phyloP scores from a whole-genome alignment of 176 grass and related monocot species.

The Zea luxurians region DNA sequence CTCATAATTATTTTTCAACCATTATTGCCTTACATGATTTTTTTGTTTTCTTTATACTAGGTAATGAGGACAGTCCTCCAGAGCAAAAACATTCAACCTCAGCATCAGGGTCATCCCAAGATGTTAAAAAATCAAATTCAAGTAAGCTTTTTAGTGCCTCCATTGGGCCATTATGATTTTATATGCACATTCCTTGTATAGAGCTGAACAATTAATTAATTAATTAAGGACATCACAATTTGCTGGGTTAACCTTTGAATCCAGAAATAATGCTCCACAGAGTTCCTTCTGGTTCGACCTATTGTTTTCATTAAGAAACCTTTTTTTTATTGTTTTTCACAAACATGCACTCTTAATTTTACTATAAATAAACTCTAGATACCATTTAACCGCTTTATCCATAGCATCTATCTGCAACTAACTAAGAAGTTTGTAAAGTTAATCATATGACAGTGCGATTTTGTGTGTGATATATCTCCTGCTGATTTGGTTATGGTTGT shows the following conservation, averaged over 20 bases:
- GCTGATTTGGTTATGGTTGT: conserved; percentile 24
- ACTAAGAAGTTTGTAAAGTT: background rate
- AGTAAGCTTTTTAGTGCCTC: conserved; percentile 38
- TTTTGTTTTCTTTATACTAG: conserved; percentile 32
- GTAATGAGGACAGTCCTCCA: conserved; percentile 36
- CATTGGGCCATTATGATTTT: conserved; percentile 3
- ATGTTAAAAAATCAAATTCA: conserved; percentile 47
- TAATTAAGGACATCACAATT: background rate
- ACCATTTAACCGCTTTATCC: background rate
- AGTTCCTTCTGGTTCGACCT: background rate
- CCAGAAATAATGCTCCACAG: background rate
- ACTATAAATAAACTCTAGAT: background rate
- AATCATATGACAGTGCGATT: background rate
- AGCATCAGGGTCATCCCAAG: conserved; percentile 43
- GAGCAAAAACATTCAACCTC: conserved; percentile 40
- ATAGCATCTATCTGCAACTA: background rate
- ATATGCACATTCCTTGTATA: conserved; percentile 16
- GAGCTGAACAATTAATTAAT: conserved; percentile 3
- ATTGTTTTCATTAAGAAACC: background rate
- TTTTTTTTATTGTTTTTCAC: background rate
- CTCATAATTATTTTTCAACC: background rate
- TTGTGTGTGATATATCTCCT: conserved; percentile 1
- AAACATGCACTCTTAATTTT: background rate
- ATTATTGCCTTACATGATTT: background rate
- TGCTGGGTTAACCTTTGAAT: conserved; percentile 8